Evolutionary conservation across 805 yeast species (phyloP).

Genomic region (Pichia heedii): DNA sequence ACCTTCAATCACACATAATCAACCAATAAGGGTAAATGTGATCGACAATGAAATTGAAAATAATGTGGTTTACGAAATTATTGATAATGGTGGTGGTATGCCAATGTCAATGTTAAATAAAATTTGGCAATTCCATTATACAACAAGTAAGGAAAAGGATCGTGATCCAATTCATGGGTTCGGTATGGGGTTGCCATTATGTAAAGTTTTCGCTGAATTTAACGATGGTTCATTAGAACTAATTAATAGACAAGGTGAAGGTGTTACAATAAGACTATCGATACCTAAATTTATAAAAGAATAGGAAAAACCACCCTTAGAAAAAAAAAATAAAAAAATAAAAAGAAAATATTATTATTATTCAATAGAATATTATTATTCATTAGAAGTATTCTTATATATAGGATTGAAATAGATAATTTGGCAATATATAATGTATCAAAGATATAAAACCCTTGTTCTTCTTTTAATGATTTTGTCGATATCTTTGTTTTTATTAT

Average conservation of each 20-base stretch:
- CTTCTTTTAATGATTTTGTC: constrained; percentile 24
- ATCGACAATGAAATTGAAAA: constrained; percentile 5
- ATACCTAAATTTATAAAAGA: constrained; percentile 13
- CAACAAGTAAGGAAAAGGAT: constrained; percentile 16
- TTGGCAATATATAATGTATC: no score
- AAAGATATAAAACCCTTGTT: constrained; percentile 22
- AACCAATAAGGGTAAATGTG: constrained; percentile 15
- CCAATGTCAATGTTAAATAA: constrained; percentile 12
- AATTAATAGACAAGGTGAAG: constrained; percentile 16
- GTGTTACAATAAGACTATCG: constrained; percentile 18
- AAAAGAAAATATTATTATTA: neutral
- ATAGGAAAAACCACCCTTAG: neutral
- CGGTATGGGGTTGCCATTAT: constrained; percentile 27
- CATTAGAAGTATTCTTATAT: no score
- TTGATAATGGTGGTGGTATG: constrained; percentile 26
- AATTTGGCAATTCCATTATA: constrained; percentile 27
- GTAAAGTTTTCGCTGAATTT: constrained; percentile 21
- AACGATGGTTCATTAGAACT: constrained; percentile 20
- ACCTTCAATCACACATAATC: constrained; percentile 18
- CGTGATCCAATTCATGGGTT: constrained; percentile 25
- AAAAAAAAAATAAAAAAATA: neutral
- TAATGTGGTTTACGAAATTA: constrained; percentile 14
- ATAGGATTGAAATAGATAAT: neutral
- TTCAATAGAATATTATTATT: neutral
- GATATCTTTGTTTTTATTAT: neutral